phyloP scores from a whole-genome alignment of 169 alveolate genomes.

The Plasmodium yoelii region DNA sequence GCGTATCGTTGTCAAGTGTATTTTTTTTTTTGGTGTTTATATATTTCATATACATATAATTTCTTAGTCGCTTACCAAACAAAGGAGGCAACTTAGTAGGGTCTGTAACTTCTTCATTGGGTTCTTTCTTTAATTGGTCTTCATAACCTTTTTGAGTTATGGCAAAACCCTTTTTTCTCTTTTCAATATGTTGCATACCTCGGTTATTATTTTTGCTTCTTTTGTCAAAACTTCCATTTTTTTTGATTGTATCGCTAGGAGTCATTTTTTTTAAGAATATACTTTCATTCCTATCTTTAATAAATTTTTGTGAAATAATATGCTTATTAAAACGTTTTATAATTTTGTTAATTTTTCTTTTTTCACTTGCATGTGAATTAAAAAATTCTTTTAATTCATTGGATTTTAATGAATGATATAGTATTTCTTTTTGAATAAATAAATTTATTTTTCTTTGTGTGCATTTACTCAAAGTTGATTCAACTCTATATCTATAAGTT shows the following conservation, averaged over 20 bases:
- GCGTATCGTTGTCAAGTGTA: no score
- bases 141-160: conserved; percentile 47
- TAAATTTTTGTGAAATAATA: conserved; percentile 44
- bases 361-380: conserved; percentile 31
- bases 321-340: conserved; percentile 27
- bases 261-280: conserved; percentile 15
- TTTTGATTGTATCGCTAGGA: not conserved
- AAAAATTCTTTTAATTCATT: conserved; percentile 54
- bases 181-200: not conserved
- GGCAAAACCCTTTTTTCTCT: conserved; percentile 19
- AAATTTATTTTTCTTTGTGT: conserved; percentile 44
- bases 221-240: not conserved
- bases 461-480: conserved; percentile 42
- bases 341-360: conserved; percentile 35
- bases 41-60: conserved; percentile 40
- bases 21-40: not conserved
- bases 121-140: conserved; percentile 59
- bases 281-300: conserved; percentile 41
- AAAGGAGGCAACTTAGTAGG: conserved; percentile 58
- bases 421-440: conserved; percentile 44
- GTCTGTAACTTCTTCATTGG: conserved; percentile 60
- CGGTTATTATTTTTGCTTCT: conserved; percentile 4
- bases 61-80: conserved; percentile 31
- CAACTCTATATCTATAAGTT: conserved; percentile 66
- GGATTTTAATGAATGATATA: conserved; percentile 57